Base-by-base conservation (phyloP, 2,329 filamentous ascomycete species). In the Pseudogymnoascus sp. region DNA sequence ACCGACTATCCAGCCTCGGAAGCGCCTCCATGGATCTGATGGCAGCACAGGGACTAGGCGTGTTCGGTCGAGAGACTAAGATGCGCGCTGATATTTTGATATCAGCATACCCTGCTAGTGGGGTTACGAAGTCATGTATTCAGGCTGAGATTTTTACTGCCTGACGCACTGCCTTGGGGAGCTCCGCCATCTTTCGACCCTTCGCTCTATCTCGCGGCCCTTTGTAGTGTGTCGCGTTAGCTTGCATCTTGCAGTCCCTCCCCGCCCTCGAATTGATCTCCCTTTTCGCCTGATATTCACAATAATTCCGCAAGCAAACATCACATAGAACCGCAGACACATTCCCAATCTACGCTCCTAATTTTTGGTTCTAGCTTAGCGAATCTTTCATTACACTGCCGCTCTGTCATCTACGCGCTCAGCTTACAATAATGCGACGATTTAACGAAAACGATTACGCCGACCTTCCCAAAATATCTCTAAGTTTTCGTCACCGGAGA, bases 21-120 rank as follows among this genome's bases (percentile, higher is more conserved):
- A 59, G 55, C 31, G 55, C 25, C 55, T 59, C 25, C 55, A 51
- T 51, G 44, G n/a, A 51, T 29, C 44, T 15, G 44, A 51, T 17
- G 21, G n/a, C 44, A 51, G 6, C 15, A 7, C 27, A 51, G 44
- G 9, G n/a, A n/a, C 44, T 31, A 15, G 44, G 27, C 44, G 44
- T 17, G 44, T 51, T 51, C 44, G 44, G 2, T 4, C 13, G 12
- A 51, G 44, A 29, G 44, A 51, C 17, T 51, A 13, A 51, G 44
- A 51, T 17, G 13, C 15, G 13, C 25, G 13, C 21, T 48, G 25
- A 4, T 9, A 2, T 6, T 29, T 8, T 9, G 25, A 15, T 48
- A 13, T 48, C 42, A 48, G n/a, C 25, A 1, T 12, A 13, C 7
- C 42, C 13, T 21, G 42, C 25, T 29, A 13, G n/a, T 27, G 9